phyloP scores from a whole-genome alignment of 2,329 filamentous ascomycete genomes.

The Colletotrichum sp. region DNA sequence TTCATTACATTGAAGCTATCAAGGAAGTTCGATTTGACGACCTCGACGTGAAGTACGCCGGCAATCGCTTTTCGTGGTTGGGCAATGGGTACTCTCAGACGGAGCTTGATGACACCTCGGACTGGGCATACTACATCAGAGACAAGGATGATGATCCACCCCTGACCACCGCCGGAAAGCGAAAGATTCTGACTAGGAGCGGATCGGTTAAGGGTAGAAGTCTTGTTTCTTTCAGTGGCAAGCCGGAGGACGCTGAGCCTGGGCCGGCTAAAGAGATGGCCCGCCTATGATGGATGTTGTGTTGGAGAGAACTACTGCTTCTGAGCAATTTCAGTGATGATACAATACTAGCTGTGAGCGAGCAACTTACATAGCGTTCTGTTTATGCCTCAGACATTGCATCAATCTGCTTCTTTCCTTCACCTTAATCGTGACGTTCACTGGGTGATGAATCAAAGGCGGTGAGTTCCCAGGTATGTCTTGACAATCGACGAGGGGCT shows the following conservation, averaged over 20 bases:
- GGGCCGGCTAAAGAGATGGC: neutral
- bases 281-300: neutral
- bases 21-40: slow-evolving; percentile 50
- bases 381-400: neutral
- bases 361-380: neutral
- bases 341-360: neutral
- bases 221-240: slow-evolving; percentile 22
- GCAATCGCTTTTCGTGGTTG: slow-evolving; percentile 43
- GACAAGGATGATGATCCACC: slow-evolving; percentile 37
- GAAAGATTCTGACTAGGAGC: slow-evolving; percentile 27
- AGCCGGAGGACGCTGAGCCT: neutral
- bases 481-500: neutral
- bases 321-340: neutral
- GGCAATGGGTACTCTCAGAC: slow-evolving; percentile 48
- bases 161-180: slow-evolving; percentile 24
- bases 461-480: neutral
- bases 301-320: neutral
- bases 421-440: neutral
- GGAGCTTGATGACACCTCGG: slow-evolving; percentile 41
- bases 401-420: neutral
- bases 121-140: slow-evolving; percentile 44
- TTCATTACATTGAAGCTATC: slow-evolving; percentile 56
- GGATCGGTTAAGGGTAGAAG: slow-evolving; percentile 24
- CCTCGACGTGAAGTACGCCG: slow-evolving; percentile 43
- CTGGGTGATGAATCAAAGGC: neutral